Conservation (phyloP, 495 filamentous ascomycete genomes). For the Podospora australis region DNA sequence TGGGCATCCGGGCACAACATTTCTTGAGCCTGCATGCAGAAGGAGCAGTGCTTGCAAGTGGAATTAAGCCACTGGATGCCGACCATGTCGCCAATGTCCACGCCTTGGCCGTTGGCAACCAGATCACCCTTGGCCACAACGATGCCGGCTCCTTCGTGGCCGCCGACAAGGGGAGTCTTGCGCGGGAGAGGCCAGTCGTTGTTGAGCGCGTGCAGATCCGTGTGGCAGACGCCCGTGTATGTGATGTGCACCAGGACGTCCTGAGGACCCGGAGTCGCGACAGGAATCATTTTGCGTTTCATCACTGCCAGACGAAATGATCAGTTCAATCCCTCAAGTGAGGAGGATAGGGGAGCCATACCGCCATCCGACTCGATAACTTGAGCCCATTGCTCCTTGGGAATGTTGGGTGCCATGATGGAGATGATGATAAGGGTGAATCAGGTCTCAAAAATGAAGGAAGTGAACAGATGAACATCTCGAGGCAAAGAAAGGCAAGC, state of each 20-base stretch:
- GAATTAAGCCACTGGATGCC: slow-evolving; percentile 89
- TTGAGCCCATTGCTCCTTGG: slow-evolving; percentile 74
- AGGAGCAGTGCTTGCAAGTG: slow-evolving; percentile 67
- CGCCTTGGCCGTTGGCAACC: slow-evolving; percentile 44
- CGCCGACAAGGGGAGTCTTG: slow-evolving; percentile 78
- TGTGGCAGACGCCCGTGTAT: slow-evolving; percentile 89
- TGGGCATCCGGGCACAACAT: slow-evolving; percentile 63
- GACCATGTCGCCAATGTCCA: slow-evolving; percentile 70
- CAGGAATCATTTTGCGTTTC: slow-evolving; percentile 68
- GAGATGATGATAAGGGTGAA: background rate
- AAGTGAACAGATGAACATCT: background rate
- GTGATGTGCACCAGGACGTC: slow-evolving; percentile 82
- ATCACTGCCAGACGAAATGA: slow-evolving; percentile 34
- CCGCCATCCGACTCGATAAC: slow-evolving; percentile 69
- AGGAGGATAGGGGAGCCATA: slow-evolving; percentile 25
- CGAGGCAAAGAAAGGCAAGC: background rate
- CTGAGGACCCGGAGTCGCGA: slow-evolving; percentile 67
- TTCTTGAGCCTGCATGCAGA: slow-evolving; percentile 61
- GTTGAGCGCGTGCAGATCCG: slow-evolving; percentile 73
- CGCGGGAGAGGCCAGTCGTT: slow-evolving; percentile 76
- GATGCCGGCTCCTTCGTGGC: slow-evolving; percentile 84
- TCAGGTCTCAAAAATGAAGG: slow-evolving; percentile 5
- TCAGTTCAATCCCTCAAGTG: slow-evolving; percentile 4
- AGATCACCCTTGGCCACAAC: slow-evolving; percentile 71
- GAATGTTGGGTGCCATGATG: slow-evolving; percentile 34